These are phyloP conservation scores for Pichia sp. DNA, from an alignment of 1,139 yeast genomes.

Conservation along the genomic window DNA sequence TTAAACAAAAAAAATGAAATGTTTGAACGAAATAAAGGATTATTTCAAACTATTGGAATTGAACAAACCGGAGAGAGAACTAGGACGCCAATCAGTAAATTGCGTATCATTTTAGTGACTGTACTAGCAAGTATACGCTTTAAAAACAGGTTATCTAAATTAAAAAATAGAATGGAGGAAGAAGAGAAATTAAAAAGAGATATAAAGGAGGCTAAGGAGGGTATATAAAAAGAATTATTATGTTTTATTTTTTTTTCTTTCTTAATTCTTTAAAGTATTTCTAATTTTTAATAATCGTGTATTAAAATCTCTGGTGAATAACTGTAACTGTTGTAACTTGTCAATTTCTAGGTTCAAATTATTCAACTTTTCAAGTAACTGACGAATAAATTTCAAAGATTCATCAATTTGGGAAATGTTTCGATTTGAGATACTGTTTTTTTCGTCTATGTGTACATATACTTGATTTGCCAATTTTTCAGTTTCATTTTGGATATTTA, in stretches of 20 bases:
- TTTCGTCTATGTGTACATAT: conserved; percentile 29
- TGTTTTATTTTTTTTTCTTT: too few relatives aligned
- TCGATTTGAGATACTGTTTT: conserved; percentile 25
- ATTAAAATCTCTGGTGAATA: conserved; percentile 40
- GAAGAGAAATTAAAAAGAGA: conserved; percentile 11
- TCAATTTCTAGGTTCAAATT: conserved; percentile 55
- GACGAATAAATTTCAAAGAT: conserved; percentile 36
- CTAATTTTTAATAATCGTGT: conserved; percentile 30
- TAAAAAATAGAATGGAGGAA: conserved; percentile 15
- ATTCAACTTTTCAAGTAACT: conserved; percentile 43
- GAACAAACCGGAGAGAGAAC: background rate
- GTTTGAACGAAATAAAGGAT: conserved; percentile 9
- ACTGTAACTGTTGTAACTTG: conserved; percentile 58
- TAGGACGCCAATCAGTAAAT: conserved; percentile 20
- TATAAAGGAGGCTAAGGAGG: conserved; percentile 2
- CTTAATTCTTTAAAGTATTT: conserved; percentile 7
- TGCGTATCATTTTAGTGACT: conserved; percentile 40
- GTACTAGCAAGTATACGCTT: conserved; percentile 55
- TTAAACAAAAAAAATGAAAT: conserved; percentile 28
- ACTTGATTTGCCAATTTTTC: conserved; percentile 28
- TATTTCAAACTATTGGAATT: conserved; percentile 7
- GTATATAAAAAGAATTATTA: background rate
- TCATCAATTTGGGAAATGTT: conserved; percentile 31
- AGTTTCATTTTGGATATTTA: conserved; percentile 46
- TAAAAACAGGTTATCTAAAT: conserved; percentile 28